Evolutionary conservation across 2,329 filamentous ascomycete genomes (phyloP).

Genomic region (Bipolaris zeicola): DNA sequence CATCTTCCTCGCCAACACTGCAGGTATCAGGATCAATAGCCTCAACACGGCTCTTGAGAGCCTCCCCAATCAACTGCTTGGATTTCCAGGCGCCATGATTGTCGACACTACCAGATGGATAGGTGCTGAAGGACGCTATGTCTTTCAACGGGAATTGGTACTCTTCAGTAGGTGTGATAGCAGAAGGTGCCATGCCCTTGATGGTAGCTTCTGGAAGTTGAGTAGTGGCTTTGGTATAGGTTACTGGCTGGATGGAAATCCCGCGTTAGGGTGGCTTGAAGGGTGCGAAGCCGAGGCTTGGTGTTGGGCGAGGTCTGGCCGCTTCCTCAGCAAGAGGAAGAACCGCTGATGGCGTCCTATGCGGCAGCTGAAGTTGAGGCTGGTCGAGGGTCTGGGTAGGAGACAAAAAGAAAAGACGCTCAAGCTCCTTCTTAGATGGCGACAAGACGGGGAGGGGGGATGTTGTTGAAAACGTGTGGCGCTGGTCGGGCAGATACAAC

Average conservation of each 20-base stretch:
- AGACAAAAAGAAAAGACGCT: slow-evolving; percentile 53
- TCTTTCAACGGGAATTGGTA: slow-evolving; percentile 50
- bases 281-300: slow-evolving; percentile 85
- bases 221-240: slow-evolving; percentile 13
- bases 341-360: slow-evolving; percentile 98
- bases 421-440: slow-evolving; percentile 45
- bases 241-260: slow-evolving; percentile 32
- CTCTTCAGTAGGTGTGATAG: slow-evolving; percentile 57
- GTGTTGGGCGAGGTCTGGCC: slow-evolving; percentile 91
- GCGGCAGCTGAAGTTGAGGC: slow-evolving; percentile 89
- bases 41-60: slow-evolving; percentile 83
- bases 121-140: slow-evolving; percentile 36
- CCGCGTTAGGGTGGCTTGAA: slow-evolving; percentile 92
- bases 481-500: slow-evolving; percentile 54
- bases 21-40: slow-evolving; percentile 85
- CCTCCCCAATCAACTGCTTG: slow-evolving; percentile 84
- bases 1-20: slow-evolving; percentile 91
- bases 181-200: slow-evolving; percentile 75
- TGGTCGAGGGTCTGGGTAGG: slow-evolving; percentile 59
- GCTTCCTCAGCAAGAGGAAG: slow-evolving; percentile 99
- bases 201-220: slow-evolving; percentile 33
- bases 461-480: slow-evolving; percentile 57
- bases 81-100: slow-evolving; percentile 60
- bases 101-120: slow-evolving; percentile 44
- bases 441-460: slow-evolving; percentile 52